These are phyloP conservation scores for Chaetomidium leptoderma DNA, from an alignment of 495 filamentous ascomycete species.

Conservation along the genomic window DNA sequence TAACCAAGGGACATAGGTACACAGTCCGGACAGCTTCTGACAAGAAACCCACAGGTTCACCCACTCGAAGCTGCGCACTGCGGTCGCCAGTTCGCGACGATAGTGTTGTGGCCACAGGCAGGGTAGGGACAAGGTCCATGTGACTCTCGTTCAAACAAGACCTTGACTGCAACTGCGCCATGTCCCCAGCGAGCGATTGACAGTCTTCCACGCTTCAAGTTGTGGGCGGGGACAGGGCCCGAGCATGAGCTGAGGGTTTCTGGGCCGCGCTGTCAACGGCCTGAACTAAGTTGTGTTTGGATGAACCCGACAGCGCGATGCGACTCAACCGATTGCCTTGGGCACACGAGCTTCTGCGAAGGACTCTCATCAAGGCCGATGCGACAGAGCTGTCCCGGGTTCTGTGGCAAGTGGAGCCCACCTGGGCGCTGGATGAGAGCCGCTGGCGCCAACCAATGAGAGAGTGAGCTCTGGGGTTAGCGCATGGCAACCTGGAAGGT, in stretches of 20 bases:
- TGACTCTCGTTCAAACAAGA: not conserved
- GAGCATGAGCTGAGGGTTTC: not conserved
- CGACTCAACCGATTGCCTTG: constrained; percentile 7
- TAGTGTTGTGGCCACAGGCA: not conserved
- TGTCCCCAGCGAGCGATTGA: not conserved
- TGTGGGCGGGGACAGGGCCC: not conserved
- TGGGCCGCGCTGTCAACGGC: constrained; percentile 5
- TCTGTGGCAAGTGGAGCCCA: constrained; percentile 11
- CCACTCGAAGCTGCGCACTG: not conserved
- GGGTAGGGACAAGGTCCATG: not conserved
- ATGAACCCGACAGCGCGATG: constrained; percentile 3
- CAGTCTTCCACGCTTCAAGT: not conserved
- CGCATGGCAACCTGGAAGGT: not conserved
- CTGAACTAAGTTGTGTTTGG: not conserved
- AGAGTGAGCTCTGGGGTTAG: not conserved
- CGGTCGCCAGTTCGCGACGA: not conserved
- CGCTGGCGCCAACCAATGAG: constrained; percentile 30
- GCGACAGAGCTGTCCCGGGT: not conserved
- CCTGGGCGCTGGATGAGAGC: constrained; percentile 30
- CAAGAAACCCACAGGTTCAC: not conserved
- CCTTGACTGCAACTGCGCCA: not conserved
- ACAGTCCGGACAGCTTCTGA: not conserved
- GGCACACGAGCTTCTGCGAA: constrained; percentile 2
- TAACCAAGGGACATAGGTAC: too few species aligned
- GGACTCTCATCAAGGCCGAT: not conserved